Conservation (phyloP, 139 green algal species). For the Pseudopediastrum boryanum region DNA sequence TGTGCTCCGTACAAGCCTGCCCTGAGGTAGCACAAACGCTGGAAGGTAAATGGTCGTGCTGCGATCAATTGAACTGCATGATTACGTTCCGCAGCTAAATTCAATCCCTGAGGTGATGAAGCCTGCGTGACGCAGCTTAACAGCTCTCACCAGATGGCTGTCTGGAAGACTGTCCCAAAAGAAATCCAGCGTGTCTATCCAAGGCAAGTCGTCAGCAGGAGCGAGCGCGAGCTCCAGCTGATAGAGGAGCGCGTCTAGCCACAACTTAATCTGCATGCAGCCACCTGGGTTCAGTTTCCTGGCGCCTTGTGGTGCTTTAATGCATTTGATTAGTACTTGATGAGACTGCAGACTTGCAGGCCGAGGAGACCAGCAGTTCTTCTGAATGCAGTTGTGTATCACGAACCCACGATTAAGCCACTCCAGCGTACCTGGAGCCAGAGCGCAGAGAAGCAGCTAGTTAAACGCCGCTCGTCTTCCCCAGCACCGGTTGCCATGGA, state of each 20-base stretch:
- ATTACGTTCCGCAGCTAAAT: background rate
- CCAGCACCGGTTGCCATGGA: too few species aligned
- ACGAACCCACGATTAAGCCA: background rate
- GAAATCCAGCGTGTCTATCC: slow-evolving; percentile 27
- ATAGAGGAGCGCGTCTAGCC: too few species aligned
- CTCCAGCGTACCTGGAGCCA: too few species aligned
- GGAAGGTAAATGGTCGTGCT: background rate
- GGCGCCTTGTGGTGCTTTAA: background rate
- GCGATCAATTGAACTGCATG: background rate
- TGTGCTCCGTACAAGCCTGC: background rate
- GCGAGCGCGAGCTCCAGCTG: background rate
- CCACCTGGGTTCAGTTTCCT: background rate
- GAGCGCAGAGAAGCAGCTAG: too few species aligned
- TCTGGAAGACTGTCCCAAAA: slow-evolving; percentile 33
- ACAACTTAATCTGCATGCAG: too few species aligned
- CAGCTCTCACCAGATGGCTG: too few species aligned
- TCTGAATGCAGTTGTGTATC: background rate
- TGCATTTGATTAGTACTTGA: background rate
- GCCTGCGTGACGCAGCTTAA: slow-evolving; percentile 8
- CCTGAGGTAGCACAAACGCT: background rate
- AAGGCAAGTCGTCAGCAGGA: slow-evolving; percentile 8
- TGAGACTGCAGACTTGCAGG: background rate
- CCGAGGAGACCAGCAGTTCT: background rate
- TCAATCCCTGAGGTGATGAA: background rate
- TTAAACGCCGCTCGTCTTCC: too few species aligned